Base-by-base conservation (phyloP, 2,329 filamentous ascomycete species). In the Botrytis pseudocinerea region DNA sequence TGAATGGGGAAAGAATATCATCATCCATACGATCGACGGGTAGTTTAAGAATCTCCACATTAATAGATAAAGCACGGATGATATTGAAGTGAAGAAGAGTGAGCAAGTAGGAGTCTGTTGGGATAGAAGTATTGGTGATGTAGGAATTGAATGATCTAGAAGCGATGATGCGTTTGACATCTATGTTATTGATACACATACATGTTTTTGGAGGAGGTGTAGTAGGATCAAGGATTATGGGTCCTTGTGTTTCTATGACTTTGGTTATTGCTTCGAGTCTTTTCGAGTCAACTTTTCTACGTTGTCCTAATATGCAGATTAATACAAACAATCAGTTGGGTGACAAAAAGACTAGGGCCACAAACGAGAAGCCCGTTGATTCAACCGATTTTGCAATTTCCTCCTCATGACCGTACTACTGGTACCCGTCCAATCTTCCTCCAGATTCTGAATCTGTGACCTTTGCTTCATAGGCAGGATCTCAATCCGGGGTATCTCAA, bases 51-150 rank as follows among this genome's bases (percentile, higher is more conserved):
- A 80, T 78, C 61, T 74, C 69, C 38, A 80, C 78, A 71, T 83
- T 83, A n/a, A 78, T 77, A 9, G 79, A 72, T 14, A 81, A 77
- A 4, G 80, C 82, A 51, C 82, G 80, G 42, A 82, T 77, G 35
- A 83, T 79, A 63, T 83, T 83, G 76, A 82, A 83, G 46, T 82
- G 81, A 18, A 83, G 76, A 14, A 83, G 73, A 1, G 80, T 78
- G 22, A 83, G 79, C 12, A 83, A 76, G 14, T 76, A 72, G 10
- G 77, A 76, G 66, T 78, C 77, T 25, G 65, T 40, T 12, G 77
- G 60, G n/a, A 78, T 69, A 18, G 75, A 61, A 18, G 69, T 64
- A 32, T 32, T 54, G 44, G 12, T 32, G 20, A 73, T 22, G 16
- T 70, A 74, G 1, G 57, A n/a, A 22, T 60, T 40, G 70, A 78